Evolutionary conservation across 1,139 yeast genomes (phyloP), one percentile per base, ranked within the genome.

Genomic region (Pneumocystis carinii): DNA sequence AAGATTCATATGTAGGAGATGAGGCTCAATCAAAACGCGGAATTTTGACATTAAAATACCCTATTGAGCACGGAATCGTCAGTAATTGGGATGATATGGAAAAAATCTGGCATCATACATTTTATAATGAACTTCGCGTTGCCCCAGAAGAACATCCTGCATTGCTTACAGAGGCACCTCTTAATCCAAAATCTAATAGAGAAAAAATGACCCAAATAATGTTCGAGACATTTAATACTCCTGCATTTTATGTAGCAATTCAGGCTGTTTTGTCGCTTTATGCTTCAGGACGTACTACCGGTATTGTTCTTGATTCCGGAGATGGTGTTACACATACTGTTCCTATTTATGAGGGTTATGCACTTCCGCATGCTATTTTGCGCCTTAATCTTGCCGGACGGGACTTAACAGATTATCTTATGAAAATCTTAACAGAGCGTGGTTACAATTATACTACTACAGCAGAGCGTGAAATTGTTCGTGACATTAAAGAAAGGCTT

Each of bases 21-120:
- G 98, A 92, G 82, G 98, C 98, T 69, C 98, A 92, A 83, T 90
- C 97, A 73, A 92, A 92, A 87, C 90, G 98, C 87, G 98, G 98
- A 90, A 90, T 92, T 77, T 86, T 92, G 77, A 90, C 97, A 75
- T 83, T 92, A 78, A 88, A 96, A 82, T 92, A 92, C 83, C 98
- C 98, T 76, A 92, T 92, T 78, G 98, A 92, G 83, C 98, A 92
- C 84, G 98, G 98, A 88, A 90, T 92, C 73, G 98, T 92, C 71
- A 92, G 96, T 81, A 92, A 92, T 92, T 92, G 98, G 98, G 97
- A 92, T 77, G 98, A 92, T 79, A 92, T 92, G 97, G 98, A 90
- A 86, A 92, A 88, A 84, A 92, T 92, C 81, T 89, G 97, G 96
- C 96, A 88, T 80, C 96, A 88, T 84, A 88, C 96, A 73, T 89